A percentile compares a stretch with the other conserved stretches of the same genome.
phyloP scores from a whole-genome alignment of 805 yeast species.

The Yamadazyma nakazawae region DNA sequence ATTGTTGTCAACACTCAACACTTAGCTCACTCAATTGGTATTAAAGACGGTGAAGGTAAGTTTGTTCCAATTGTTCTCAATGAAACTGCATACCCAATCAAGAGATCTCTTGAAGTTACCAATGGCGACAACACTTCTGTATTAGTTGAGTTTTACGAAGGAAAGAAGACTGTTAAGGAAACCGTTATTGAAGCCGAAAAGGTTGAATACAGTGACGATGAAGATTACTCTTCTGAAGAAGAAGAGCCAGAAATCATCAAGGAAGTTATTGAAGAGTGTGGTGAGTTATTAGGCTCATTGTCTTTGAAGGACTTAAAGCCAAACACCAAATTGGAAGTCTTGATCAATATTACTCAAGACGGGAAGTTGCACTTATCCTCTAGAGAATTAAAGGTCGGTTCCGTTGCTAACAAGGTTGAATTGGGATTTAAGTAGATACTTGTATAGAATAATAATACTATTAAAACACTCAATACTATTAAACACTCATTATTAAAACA shows the following conservation, averaged over 20 bases:
- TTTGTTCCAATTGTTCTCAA: slow-evolving; percentile 72
- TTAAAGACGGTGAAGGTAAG: slow-evolving; percentile 67
- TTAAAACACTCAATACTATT: not conserved
- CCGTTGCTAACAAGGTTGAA: slow-evolving; percentile 56
- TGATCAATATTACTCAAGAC: slow-evolving; percentile 61
- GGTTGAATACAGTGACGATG: slow-evolving; percentile 38
- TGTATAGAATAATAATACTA: slow-evolving; percentile 2
- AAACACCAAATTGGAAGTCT: slow-evolving; percentile 65
- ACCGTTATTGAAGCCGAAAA: slow-evolving; percentile 70
- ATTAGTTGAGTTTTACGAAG: slow-evolving; percentile 75
- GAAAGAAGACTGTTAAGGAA: slow-evolving; percentile 78
- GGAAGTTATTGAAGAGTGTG: slow-evolving; percentile 71
- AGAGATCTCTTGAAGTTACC: slow-evolving; percentile 64
- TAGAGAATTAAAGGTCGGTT: slow-evolving; percentile 60
- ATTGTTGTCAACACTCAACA: slow-evolving; percentile 88
- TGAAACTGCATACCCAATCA: slow-evolving; percentile 89
- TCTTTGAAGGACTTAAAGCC: slow-evolving; percentile 67
- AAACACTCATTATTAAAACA: not conserved
- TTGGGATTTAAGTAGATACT: slow-evolving; percentile 8
- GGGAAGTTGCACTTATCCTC: slow-evolving; percentile 64
- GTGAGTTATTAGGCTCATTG: slow-evolving; percentile 72
- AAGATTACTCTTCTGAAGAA: slow-evolving; percentile 46
- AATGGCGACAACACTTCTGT: slow-evolving; percentile 58
- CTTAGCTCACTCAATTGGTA: slow-evolving; percentile 77
- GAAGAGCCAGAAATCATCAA: slow-evolving; percentile 88